phyloP scores from a whole-genome alignment of 495 filamentous ascomycete species.

The Podospora pseudoanserina region DNA sequence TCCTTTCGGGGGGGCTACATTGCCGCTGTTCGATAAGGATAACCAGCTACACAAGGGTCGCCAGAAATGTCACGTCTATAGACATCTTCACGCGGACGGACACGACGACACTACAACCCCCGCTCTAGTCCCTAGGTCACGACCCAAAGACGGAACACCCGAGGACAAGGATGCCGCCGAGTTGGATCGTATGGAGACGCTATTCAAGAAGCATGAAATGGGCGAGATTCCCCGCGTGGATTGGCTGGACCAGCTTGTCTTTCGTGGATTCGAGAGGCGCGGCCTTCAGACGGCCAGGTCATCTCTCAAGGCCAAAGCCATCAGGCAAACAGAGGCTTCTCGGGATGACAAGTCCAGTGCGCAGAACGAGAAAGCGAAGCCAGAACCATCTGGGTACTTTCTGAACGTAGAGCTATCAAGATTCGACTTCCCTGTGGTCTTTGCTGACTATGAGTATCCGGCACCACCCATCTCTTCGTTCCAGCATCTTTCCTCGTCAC shows the following conservation, averaged over 20 bases:
- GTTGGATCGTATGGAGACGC: constrained; percentile 72
- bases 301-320: constrained; percentile 32
- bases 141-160: constrained; percentile 44
- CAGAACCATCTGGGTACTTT: constrained; percentile 52
- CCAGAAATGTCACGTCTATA: constrained; percentile 84
- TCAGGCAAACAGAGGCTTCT: constrained; percentile 33
- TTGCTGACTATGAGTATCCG: constrained; percentile 88
- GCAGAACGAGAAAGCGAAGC: constrained; percentile 48
- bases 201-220: constrained; percentile 98
- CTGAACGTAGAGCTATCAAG: constrained; percentile 89
- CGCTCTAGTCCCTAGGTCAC: constrained; percentile 49
- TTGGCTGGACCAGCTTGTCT: constrained; percentile 93
- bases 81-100: constrained; percentile 81
- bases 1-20: constrained; percentile 91
- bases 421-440: constrained; percentile 95
- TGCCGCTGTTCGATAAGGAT: constrained; percentile 85
- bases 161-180: constrained; percentile 66
- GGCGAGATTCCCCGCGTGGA: constrained; percentile 87
- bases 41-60: constrained; percentile 83
- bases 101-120: constrained; percentile 77
- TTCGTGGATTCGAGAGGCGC: constrained; percentile 76
- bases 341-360: constrained; percentile 25
- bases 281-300: constrained; percentile 53
- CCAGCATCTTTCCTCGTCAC: constrained; percentile 56
- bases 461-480: constrained; percentile 74